Conservation (phyloP, 1,284 basidiomycete genomes). For the Gomphus bonarii region DNA sequence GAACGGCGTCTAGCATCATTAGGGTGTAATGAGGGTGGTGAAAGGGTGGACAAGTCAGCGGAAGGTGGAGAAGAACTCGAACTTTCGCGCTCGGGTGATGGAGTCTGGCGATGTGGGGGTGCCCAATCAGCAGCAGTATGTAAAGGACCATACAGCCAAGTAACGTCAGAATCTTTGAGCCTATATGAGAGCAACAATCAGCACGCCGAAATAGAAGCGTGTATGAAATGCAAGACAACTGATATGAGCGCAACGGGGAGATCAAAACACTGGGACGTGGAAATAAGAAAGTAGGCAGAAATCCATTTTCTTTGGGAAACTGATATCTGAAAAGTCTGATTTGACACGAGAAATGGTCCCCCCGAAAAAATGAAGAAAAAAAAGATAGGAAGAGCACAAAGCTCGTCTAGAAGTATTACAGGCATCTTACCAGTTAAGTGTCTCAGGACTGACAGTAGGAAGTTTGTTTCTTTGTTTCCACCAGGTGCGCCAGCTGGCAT, state of each 20-base stretch:
- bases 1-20: constrained; percentile 20
- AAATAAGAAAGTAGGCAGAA: not conserved
- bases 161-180: constrained; percentile 99
- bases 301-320: not conserved
- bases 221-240: constrained; percentile 6
- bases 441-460: constrained; percentile 93
- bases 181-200: constrained; percentile 33
- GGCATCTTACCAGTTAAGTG: constrained; percentile 88
- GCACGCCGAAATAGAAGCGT: not conserved
- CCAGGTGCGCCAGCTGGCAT: constrained; percentile 98
- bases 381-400: constrained; percentile 11
- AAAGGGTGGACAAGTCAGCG: constrained; percentile 3
- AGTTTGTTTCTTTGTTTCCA: constrained; percentile 98
- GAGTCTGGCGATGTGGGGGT: constrained; percentile 21
- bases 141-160: constrained; percentile 96
- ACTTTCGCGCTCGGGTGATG: constrained; percentile 20
- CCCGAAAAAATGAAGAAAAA: constrained; percentile 8
- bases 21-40: constrained; percentile 15
- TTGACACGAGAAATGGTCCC: not conserved
- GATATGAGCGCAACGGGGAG: constrained; percentile 7
- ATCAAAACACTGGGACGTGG: not conserved
- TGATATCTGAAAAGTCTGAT: not conserved
- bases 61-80: constrained; percentile 11
- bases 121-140: constrained; percentile 81
- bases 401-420: not conserved